Percentiles rank a stretch among this genome's conserved stretches.
phyloP scores from a whole-genome alignment of 768 basidiomycete species.

The Xerocomus potaroensis region DNA sequence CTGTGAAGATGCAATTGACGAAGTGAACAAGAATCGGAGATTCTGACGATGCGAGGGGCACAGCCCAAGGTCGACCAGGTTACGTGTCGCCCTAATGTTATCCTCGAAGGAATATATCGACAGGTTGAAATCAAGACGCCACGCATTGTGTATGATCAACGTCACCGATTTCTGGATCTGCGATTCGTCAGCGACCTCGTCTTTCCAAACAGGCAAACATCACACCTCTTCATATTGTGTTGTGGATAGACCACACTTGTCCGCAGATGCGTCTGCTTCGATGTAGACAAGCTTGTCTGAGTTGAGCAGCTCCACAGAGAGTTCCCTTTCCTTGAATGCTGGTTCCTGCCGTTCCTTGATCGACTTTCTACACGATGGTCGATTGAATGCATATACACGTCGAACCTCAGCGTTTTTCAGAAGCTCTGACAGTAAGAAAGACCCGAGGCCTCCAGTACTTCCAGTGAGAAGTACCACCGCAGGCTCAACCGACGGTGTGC shows the following conservation, averaged over 20 bases:
- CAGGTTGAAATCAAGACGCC: conserved; percentile 34
- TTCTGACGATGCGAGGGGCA: conserved; percentile 23
- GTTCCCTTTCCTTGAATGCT: conserved; percentile 34
- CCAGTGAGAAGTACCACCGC: conserved; percentile 32
- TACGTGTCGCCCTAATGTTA: conserved; percentile 36
- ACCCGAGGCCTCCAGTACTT: conserved; percentile 41
- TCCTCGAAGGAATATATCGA: conserved; percentile 41
- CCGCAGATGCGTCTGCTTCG: conserved; percentile 34
- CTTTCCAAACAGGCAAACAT: neutral
- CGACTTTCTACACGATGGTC: conserved; percentile 11
- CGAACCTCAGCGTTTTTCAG: conserved; percentile 22
- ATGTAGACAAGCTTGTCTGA: conserved; percentile 34
- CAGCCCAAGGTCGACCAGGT: conserved; percentile 31
- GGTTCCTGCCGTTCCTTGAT: conserved; percentile 27
- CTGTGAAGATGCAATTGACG: conserved; percentile 35
- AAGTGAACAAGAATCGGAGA: conserved; percentile 38
- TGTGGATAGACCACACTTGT: conserved; percentile 28
- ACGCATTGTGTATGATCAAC: no score
- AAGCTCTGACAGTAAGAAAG: conserved; percentile 32
- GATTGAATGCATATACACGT: conserved; percentile 35
- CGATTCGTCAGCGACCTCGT: neutral
- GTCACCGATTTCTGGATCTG: conserved; percentile 25
- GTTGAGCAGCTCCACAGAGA: conserved; percentile 29
- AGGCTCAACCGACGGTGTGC: neutral
- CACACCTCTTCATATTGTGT: conserved; percentile 15